These are phyloP conservation scores for Epicoccum nigrum DNA, from an alignment of 2,329 filamentous ascomycete genomes.

Conservation along the genomic window DNA sequence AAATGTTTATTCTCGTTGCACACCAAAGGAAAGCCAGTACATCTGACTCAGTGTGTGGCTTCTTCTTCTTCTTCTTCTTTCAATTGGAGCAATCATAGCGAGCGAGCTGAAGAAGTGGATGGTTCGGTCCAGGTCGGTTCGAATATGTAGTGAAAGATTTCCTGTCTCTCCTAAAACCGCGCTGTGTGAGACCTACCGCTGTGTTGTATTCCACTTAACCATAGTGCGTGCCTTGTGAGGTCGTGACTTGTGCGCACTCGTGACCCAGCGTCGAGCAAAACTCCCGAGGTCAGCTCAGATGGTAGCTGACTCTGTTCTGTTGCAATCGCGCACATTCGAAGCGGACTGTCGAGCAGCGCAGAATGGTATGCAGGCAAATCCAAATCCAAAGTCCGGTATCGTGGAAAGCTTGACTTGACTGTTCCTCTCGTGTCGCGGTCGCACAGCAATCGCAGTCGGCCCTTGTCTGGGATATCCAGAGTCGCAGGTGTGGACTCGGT, in stretches of 20 bases:
- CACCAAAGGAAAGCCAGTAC: not conserved
- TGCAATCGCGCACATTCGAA: slow-evolving; percentile 1
- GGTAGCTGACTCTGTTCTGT: not conserved
- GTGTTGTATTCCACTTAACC: slow-evolving; percentile 12
- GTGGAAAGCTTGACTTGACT: slow-evolving; percentile 8
- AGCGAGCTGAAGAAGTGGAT: slow-evolving; percentile 8
- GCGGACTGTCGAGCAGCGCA: slow-evolving; percentile 1
- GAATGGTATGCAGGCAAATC: not conserved
- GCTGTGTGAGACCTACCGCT: not conserved
- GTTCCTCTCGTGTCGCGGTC: slow-evolving; percentile 15
- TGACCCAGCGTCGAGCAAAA: slow-evolving; percentile 6
- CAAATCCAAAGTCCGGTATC: slow-evolving; percentile 3
- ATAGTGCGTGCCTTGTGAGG: slow-evolving; percentile 6
- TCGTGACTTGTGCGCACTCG: slow-evolving; percentile 12
- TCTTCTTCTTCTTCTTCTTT: slow-evolving; percentile 10
- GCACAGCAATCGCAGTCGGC: slow-evolving; percentile 9
- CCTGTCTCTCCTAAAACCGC: not conserved
- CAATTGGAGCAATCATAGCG: slow-evolving; percentile 6
- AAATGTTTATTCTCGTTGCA: not conserved
- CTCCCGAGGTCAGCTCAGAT: no score
- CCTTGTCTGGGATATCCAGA: slow-evolving; percentile 9
- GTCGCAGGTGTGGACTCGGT: not conserved
- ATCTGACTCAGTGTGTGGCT: slow-evolving; percentile 14
- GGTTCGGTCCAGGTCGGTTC: slow-evolving; percentile 7
- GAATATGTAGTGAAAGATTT: slow-evolving; percentile 5